A percentile compares a stretch with the other conserved stretches of the same genome.
These are phyloP conservation scores for Chaetomiaceae sp. DNA, from an alignment of 2,329 filamentous ascomycete species.

Conservation along the genomic window DNA sequence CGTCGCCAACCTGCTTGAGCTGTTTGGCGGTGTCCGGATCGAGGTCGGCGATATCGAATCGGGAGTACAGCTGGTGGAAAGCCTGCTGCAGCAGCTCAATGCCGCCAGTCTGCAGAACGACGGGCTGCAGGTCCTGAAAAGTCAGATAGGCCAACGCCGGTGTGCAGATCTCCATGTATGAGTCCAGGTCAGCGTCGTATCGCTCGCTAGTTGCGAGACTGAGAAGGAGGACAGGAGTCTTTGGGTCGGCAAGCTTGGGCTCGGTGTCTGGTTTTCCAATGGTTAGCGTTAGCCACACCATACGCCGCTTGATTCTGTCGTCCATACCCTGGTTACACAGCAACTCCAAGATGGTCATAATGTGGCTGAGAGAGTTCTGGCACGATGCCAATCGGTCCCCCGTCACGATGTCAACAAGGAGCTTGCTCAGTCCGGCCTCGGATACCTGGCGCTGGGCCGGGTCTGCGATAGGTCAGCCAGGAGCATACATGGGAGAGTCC, in stretches of 20 bases:
- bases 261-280: slow-evolving; percentile 41
- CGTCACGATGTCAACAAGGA: slow-evolving; percentile 46
- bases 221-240: slow-evolving; percentile 47
- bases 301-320: neutral
- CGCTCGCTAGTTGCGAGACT: slow-evolving; percentile 41
- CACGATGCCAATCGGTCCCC: slow-evolving; percentile 40
- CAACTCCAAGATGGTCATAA: slow-evolving; percentile 53
- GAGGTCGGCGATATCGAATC: slow-evolving; percentile 35
- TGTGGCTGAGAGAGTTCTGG: slow-evolving; percentile 43
- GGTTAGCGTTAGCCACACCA: neutral
- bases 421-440: slow-evolving; percentile 44
- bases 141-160: slow-evolving; percentile 54
- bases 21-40: slow-evolving; percentile 44
- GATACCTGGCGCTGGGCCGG: slow-evolving; percentile 54
- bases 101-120: slow-evolving; percentile 38
- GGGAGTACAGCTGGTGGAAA: slow-evolving; percentile 45
- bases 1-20: slow-evolving; percentile 44
- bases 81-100: slow-evolving; percentile 43
- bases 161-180: slow-evolving; percentile 48
- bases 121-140: slow-evolving; percentile 46
- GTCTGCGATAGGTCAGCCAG: slow-evolving; percentile 35
- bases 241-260: slow-evolving; percentile 37
- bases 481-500: neutral
- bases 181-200: slow-evolving; percentile 45
- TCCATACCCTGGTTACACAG: slow-evolving; percentile 46